Evolutionary conservation across 805 yeast genomes (phyloP), one percentile per base, ranked within the genome.

Genomic region (Limtongia smithiae): DNA sequence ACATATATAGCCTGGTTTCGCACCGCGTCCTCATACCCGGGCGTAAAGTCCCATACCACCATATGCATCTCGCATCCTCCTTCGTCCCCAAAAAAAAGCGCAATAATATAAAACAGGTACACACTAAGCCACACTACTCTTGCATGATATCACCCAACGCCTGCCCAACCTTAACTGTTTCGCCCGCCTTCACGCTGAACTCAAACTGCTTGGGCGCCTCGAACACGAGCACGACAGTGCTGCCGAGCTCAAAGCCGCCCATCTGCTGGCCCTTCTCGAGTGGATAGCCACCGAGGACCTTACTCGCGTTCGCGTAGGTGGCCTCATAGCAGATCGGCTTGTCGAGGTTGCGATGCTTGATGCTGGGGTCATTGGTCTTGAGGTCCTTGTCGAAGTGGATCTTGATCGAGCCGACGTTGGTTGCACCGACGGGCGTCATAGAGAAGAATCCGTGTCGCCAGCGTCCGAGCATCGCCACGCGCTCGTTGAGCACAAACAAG

Each of bases 371-470:
- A 66, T 93, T 93, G 12, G 99, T 93, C 33, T 83, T 77, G 62
- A 93, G 77, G 62, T 86, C 90, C 69, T 83, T 83, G 68, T 93
- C 99, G 62, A 93, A 93, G 64, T 90, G 88, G 58, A 93, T 76
- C 51, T 84, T 82, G 58, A 93, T 93, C 61, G 95, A 84, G 4
- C 99, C 99, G 27, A 93, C 99, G 69, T 93, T 93, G 2, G 98
- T 93, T 21, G 99, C 99, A 12, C 99, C 99, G 11, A 93, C 98
- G 0, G 99, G 97, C 0, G 96, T 91, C 99, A 93, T 93, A 57
- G 94, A 83, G 71, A 93, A 93, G 62, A 93, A 93, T 0, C 99
- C 99, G 65, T 93, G 78, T 65, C 85, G 86, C 98, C 98, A 93
- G 62, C 87, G 82, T 1, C 99, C 99, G 48, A 93, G 75, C 42